Conservation (phyloP, 345 rosid species). For the Ceriops decandra region DNA sequence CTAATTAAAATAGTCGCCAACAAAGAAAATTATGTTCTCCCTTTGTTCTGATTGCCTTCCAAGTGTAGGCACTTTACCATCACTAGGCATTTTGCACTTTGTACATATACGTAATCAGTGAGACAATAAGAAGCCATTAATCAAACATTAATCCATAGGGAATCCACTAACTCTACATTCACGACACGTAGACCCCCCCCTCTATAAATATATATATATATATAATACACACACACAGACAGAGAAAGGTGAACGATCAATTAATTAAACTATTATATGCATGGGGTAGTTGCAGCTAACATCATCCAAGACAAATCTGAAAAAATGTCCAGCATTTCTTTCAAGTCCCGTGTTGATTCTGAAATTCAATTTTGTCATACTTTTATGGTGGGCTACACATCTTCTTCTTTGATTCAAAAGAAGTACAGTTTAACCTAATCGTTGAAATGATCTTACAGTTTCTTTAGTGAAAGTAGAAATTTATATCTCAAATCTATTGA, state of each 20-base stretch:
- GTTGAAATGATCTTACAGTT: background rate
- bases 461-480: conserved; percentile 2
- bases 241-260: background rate
- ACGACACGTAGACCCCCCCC: conserved; percentile 46
- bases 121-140: conserved; percentile 20
- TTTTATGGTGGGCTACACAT: conserved; percentile 31
- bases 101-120: conserved; percentile 7
- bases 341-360: conserved; percentile 16
- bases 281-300: conserved; percentile 19
- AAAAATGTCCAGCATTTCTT: conserved; percentile 20
- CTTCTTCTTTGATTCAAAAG: conserved; percentile 13
- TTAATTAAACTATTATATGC: background rate
- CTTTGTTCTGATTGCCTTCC: conserved; percentile 24
- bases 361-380: conserved; percentile 17
- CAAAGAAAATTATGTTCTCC: conserved; percentile 21
- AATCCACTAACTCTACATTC: conserved; percentile 41
- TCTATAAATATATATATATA: no score
- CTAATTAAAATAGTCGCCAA: conserved; percentile 14
- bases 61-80: conserved; percentile 26
- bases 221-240: background rate
- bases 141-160: conserved; percentile 19
- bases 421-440: conserved; percentile 18
- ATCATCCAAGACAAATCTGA: conserved; percentile 21
- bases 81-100: background rate
- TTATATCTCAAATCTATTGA: no score